Percentiles rank a stretch among this genome's conserved stretches.
Evolutionary conservation across 257 asterid genomes (phyloP).

Genomic region (Thymus mandschuricus): DNA sequence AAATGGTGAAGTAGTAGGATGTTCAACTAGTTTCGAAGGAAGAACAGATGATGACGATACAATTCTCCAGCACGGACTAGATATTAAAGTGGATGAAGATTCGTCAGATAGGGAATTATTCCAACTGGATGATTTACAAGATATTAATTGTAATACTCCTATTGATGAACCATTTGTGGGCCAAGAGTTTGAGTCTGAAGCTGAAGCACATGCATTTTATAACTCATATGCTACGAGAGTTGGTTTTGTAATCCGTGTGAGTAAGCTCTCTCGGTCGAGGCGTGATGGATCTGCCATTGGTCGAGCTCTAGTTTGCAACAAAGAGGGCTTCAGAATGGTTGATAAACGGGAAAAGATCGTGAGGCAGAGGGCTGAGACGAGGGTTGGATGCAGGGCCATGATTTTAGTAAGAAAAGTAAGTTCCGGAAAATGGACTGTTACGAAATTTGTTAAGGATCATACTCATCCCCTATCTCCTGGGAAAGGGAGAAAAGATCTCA

Average conservation of each 20-base stretch:
- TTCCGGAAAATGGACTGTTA: conserved; percentile 88
- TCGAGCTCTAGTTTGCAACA: conserved; percentile 95
- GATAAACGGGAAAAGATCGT: conserved; percentile 94
- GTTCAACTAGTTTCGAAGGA: conserved; percentile 58
- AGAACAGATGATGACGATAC: conserved; percentile 55
- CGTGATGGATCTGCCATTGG: conserved; percentile 99
- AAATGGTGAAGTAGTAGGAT: conserved; percentile 75
- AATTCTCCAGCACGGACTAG: conserved; percentile 56
- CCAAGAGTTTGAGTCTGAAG: conserved; percentile 93
- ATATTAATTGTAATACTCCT: conserved; percentile 48
- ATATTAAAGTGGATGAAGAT: conserved; percentile 70
- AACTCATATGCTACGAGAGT: conserved; percentile 83
- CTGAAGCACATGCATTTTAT: conserved; percentile 91
- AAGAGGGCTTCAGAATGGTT: conserved; percentile 94
- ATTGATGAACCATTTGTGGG: conserved; percentile 80
- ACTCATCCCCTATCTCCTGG: conserved; percentile 91
- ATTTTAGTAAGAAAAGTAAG: conserved; percentile 80
- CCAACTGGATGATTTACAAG: conserved; percentile 62
- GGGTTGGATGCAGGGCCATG: conserved; percentile 99
- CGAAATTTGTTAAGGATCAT: conserved; percentile 90
- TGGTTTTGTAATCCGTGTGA: conserved; percentile 92
- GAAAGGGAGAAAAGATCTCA: conserved; percentile 80
- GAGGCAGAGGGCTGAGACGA: conserved; percentile 90
- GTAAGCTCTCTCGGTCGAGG: conserved; percentile 98
- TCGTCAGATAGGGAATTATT: conserved; percentile 60